These are phyloP conservation scores for Solanum virginianum DNA, from an alignment of 257 asterid genomes.

Conservation along the genomic window DNA sequence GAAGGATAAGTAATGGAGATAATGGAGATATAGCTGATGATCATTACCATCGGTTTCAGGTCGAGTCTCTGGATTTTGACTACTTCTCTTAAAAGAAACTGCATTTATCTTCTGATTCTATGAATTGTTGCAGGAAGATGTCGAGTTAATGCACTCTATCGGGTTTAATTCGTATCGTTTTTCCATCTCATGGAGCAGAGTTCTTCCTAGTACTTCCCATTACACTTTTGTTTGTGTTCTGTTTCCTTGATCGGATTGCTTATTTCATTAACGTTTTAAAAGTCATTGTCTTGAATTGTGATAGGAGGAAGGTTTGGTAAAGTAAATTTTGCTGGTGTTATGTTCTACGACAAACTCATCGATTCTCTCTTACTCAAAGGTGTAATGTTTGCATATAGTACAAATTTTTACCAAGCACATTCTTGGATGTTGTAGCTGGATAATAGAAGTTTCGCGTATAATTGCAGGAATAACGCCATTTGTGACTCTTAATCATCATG, in stretches of 20 bases:
- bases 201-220: constrained; percentile 49
- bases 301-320: constrained; percentile 55
- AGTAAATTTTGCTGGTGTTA: constrained; percentile 37
- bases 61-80: not conserved
- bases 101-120: not conserved
- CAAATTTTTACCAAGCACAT: not conserved
- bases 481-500: constrained; percentile 64
- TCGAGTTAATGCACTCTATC: constrained; percentile 45
- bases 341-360: constrained; percentile 38
- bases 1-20: constrained; percentile 36
- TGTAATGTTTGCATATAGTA: not conserved
- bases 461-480: constrained; percentile 57
- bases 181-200: constrained; percentile 83
- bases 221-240: not conserved
- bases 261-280: not conserved
- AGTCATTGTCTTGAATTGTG: not conserved
- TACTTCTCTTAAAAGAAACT: not conserved
- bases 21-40: constrained; percentile 61
- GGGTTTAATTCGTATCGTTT: constrained; percentile 61
- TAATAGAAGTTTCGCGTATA: not conserved
- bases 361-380: constrained; percentile 48
- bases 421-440: not conserved
- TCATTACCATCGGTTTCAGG: constrained; percentile 76
- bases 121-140: constrained; percentile 42
- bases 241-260: not conserved